Evolutionary conservation across 2,329 filamentous ascomycete species (phyloP).

Genomic region (Phialocephala subalpina): DNA sequence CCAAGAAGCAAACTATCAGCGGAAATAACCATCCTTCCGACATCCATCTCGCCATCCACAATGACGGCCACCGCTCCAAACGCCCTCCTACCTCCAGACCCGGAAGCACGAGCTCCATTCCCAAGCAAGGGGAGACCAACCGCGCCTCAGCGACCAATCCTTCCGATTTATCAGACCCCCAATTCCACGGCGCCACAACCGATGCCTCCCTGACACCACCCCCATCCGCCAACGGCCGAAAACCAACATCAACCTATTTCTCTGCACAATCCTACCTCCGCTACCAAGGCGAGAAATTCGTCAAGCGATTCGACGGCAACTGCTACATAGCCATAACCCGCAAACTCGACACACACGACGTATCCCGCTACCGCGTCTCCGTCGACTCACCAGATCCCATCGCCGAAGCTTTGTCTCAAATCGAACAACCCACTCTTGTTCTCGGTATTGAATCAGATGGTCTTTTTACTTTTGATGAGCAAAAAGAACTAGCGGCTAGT

Average conservation of each 20-base stretch:
- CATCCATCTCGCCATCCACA: slow-evolving; percentile 79
- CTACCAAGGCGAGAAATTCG: slow-evolving; percentile 96
- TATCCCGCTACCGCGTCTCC: slow-evolving; percentile 76
- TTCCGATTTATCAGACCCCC: slow-evolving; percentile 64
- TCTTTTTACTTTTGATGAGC: slow-evolving; percentile 96
- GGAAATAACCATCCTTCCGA: slow-evolving; percentile 64
- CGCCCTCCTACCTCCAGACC: slow-evolving; percentile 57
- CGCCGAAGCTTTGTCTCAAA: slow-evolving; percentile 77
- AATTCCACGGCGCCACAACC: slow-evolving; percentile 72
- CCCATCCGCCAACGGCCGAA: slow-evolving; percentile 41
- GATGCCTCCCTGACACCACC: slow-evolving; percentile 53
- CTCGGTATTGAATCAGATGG: slow-evolving; percentile 96
- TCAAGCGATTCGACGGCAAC: slow-evolving; percentile 96
- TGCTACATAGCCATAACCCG: slow-evolving; percentile 99
- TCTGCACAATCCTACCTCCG: slow-evolving; percentile 97
- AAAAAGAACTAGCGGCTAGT: slow-evolving; percentile 86
- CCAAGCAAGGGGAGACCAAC: neutral
- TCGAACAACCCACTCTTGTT: slow-evolving; percentile 89
- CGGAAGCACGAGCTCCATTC: slow-evolving; percentile 42
- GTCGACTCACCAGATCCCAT: slow-evolving; percentile 55
- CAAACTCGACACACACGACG: slow-evolving; percentile 96
- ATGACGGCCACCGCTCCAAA: slow-evolving; percentile 77
- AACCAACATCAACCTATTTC: slow-evolving; percentile 82
- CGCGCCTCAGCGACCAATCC: slow-evolving; percentile 39
- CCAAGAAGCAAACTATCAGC: slow-evolving; percentile 83